Base-by-base conservation (phyloP, 768 basidiomycete species). In the Rhizopogon roseolus region DNA sequence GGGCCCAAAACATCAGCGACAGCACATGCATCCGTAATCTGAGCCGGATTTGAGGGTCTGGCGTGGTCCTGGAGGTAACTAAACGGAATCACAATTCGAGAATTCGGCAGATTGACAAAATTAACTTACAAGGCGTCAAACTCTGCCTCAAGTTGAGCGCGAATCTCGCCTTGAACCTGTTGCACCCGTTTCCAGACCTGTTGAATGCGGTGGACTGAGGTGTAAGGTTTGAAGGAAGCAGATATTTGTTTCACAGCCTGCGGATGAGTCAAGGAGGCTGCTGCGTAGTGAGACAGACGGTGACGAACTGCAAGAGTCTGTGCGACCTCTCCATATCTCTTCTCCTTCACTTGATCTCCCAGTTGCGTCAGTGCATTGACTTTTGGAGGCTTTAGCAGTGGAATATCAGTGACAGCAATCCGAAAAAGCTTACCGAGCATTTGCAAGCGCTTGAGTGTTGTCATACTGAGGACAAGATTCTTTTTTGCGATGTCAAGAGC, bases 231-330 rank as follows among this genome's bases (percentile, higher is more conserved):
- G 74, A 99, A 94, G 2, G 84, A 80, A 0, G 77, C 73, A 2
- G 90, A 82, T 27, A 98, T 84, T 63, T 98, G 84, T 58, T 90
- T 94, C 48, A 96, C 87, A 27, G 90, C 93, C 90, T 96, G 60
- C 9, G 5, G 16, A 54, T 48, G 40, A 48, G 49, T 50, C 32
- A 27, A 40, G 22, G 28, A 37, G 14, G 25, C 16, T 29, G 17
- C 22, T 37, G 34, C 46, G 52, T 54, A 37, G 53, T 41, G 6
- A 39, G 25, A 50, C 32, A 2, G 37, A 49, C n/a, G 14, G 22
- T 29, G 11, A 69, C 75, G 46, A 54, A 85, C 94, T 27, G 83
- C 78, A 42, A 98, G 74, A 0, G 88, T 90, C 58, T 93, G 85
- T 0, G 91, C 85, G 43, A 95, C 86, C 14, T 96, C 93, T 6